phyloP scores from a whole-genome alignment of 1,284 basidiomycete genomes.

The Cronartium ribicola region DNA sequence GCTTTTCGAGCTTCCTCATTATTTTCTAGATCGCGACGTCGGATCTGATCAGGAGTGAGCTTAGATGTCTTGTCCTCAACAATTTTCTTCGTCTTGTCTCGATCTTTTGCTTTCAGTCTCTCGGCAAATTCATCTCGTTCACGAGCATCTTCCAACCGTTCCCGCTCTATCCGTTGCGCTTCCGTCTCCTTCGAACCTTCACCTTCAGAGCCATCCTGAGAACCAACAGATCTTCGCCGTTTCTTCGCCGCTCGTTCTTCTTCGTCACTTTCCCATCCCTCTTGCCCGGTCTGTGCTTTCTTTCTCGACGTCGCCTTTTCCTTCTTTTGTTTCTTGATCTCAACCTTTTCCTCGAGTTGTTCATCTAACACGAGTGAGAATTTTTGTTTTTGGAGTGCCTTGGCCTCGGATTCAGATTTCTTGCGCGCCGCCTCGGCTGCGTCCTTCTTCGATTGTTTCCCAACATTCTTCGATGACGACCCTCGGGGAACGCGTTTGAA shows the following conservation, averaged over 20 bases:
- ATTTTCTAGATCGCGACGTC: constrained; percentile 75
- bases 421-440: constrained; percentile 12
- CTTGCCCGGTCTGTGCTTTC: constrained; percentile 46
- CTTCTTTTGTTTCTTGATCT: constrained; percentile 26
- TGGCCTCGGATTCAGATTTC: constrained; percentile 32
- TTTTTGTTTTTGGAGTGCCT: constrained; percentile 24
- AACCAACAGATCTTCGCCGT: constrained; percentile 4
- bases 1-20: constrained; percentile 69
- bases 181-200: constrained; percentile 65
- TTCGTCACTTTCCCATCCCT: constrained; percentile 46
- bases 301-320: constrained; percentile 61
- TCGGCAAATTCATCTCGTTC: constrained; percentile 92
- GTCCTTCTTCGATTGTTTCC: constrained; percentile 12
- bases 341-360: constrained; percentile 19
- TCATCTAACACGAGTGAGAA: constrained; percentile 33
- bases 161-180: constrained; percentile 65
- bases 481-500: constrained; percentile 28
- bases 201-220: constrained; percentile 54
- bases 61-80: constrained; percentile 85
- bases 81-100: constrained; percentile 79
- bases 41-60: constrained; percentile 68
- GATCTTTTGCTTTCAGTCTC: constrained; percentile 76
- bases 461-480: background rate
- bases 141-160: constrained; percentile 70
- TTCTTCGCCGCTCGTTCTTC: constrained; percentile 20